Conservation (phyloP, 495 filamentous ascomycete genomes). For the Xylaria intraflava region DNA sequence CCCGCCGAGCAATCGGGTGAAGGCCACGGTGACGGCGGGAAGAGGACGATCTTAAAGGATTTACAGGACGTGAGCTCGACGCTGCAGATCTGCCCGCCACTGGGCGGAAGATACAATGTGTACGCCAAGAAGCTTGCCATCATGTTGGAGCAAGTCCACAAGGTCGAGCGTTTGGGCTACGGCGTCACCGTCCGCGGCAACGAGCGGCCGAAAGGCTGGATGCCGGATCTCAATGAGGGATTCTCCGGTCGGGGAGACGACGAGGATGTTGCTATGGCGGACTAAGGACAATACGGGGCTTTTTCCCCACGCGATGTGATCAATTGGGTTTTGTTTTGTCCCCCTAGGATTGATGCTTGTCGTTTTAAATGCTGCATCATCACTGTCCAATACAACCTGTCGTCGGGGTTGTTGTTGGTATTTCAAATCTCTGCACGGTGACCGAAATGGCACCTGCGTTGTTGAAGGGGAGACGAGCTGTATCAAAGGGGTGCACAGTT, state of each 20-base stretch:
- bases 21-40: constrained; percentile 12
- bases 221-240: constrained; percentile 62
- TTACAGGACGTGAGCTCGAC: constrained; percentile 63
- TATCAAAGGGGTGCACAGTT: neutral
- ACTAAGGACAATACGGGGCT: neutral
- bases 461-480: neutral
- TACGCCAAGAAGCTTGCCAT: constrained; percentile 75
- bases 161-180: constrained; percentile 88
- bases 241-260: constrained; percentile 10
- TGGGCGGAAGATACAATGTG: constrained; percentile 26
- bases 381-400: neutral
- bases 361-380: neutral
- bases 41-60: constrained; percentile 62
- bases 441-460: neutral
- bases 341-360: neutral
- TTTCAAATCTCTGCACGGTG: neutral
- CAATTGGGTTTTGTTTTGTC: too few species aligned
- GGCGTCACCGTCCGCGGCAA: constrained; percentile 77
- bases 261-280: constrained; percentile 20
- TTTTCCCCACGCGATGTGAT: neutral
- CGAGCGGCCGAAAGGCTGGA: constrained; percentile 88
- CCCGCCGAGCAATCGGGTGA: too few species aligned
- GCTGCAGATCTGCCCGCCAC: constrained; percentile 65
- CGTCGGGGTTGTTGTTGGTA: neutral
- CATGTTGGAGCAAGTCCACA: constrained; percentile 82